phyloP scores from a whole-genome alignment of 805 yeast species.

The Suhomyces sp. region DNA sequence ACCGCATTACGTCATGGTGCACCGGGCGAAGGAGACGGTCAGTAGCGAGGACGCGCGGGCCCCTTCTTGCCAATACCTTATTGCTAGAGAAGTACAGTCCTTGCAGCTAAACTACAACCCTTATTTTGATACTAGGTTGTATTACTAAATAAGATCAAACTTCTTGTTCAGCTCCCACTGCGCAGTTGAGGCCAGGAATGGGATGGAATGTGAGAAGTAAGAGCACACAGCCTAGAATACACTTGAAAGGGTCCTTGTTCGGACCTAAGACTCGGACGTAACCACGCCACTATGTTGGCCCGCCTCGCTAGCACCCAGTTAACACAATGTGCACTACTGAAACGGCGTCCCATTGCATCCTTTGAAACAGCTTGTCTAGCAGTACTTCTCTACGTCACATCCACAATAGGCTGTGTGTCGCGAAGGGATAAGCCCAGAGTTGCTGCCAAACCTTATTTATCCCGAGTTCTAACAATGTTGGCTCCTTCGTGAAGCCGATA shows the following conservation, averaged over 20 bases:
- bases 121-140: no score
- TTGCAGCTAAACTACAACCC: background rate
- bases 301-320: background rate
- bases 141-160: no score
- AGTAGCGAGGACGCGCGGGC: background rate
- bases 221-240: no score
- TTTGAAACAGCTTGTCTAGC: background rate
- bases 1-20: background rate
- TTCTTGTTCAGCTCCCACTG: background rate
- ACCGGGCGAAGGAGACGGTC: background rate
- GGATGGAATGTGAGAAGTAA: no score
- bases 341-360: background rate
- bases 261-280: background rate
- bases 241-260: background rate
- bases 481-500: background rate
- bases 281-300: background rate
- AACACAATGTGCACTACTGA: background rate
- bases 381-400: background rate
- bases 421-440: background rate
- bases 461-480: background rate
- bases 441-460: background rate
- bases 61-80: background rate
- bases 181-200: no score
- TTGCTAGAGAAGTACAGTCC: no score
- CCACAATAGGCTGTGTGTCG: background rate